Evolutionary conservation across 257 asterid genomes (phyloP).

Genomic region (Oldenlandia corymbosa): DNA sequence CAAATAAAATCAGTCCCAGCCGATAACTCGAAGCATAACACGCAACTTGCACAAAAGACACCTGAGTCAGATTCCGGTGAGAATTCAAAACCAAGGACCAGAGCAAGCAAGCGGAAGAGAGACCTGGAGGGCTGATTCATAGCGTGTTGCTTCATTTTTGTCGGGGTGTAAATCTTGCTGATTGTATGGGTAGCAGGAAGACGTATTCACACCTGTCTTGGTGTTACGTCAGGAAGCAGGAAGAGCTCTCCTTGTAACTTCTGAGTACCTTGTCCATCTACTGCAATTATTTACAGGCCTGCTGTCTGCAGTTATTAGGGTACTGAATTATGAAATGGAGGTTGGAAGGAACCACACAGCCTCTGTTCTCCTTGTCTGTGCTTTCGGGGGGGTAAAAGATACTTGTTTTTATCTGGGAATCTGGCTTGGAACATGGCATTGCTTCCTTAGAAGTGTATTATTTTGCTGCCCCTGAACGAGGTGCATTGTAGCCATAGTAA

Average conservation of each 20-base stretch:
- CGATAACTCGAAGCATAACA: constrained; percentile 31
- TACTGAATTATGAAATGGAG: no score
- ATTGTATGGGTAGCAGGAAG: no score
- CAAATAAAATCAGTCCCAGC: constrained; percentile 28
- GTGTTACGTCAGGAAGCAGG: constrained; percentile 1
- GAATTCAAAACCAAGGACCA: constrained; percentile 64
- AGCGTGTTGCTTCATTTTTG: not conserved
- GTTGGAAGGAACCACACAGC: not conserved
- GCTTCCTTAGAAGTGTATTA: not conserved
- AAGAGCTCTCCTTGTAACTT: not conserved
- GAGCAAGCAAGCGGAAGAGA: constrained; percentile 64
- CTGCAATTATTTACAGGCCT: not conserved
- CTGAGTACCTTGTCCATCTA: not conserved
- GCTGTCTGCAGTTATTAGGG: not conserved
- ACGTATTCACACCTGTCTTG: not conserved
- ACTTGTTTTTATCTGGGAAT: not conserved
- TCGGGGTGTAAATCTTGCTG: no score
- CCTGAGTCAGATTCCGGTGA: constrained; percentile 51
- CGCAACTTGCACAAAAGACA: constrained; percentile 42
- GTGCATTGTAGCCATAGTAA: not conserved
- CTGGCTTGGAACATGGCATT: not conserved
- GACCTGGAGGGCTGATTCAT: constrained; percentile 33
- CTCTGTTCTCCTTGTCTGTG: not conserved
- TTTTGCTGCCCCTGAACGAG: constrained; percentile 7
- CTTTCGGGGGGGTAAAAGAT: not conserved